Evolutionary conservation across 352 stramenopile species (phyloP), one percentile per base, ranked within the genome.

Genomic region (Halophytophthora batemanensis): DNA sequence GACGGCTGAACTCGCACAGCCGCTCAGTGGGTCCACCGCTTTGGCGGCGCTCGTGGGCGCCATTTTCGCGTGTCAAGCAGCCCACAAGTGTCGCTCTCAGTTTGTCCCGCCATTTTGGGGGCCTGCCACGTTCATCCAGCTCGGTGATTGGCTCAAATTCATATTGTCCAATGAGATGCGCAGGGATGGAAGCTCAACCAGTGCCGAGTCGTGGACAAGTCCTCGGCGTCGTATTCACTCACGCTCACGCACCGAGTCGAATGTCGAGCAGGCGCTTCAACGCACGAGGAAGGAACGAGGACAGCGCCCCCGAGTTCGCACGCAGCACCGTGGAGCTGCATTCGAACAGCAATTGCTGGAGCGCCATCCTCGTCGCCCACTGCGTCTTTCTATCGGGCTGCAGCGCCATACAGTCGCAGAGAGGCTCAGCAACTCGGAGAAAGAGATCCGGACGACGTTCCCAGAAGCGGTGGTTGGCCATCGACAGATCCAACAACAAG

Each of bases 321-420:
- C 34, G 14, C 0, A 82, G 42, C 1, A 79, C 51, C 0, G 29
- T 21, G 11, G 28, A 28, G 39, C 80, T 61, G 42, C 70, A 76
- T 49, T 84, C 70, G 21, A 84, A 64, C 8, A 86, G 41, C 8
- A 84, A 40, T 11, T 82, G 64, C 43, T 78, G 65, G 25, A 82
- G 49, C 17, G 62, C 40, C 17, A 72, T 74, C 17, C 36, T 56
- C 12, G 56, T 23, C 21, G 61, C 34, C 70, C 70, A 83, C 42
- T 59, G 60, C 38, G 59, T 53, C 6, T 54, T 50, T 11, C 18
- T 17, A 6, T 69, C 53, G 0, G 48, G 36, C 49, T 75, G 63
- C 10, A 77, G 14, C 6, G 53, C 53, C 37, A 60, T 22, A 3
- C 38, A 33, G 40, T 74, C 65, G 1, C 40, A 63, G 3, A 82